Evolutionary conservation across 75 land plant genomes (phyloP), one percentile per base, ranked within the genome.

Genomic region (Pinus tabuliformis): DNA sequence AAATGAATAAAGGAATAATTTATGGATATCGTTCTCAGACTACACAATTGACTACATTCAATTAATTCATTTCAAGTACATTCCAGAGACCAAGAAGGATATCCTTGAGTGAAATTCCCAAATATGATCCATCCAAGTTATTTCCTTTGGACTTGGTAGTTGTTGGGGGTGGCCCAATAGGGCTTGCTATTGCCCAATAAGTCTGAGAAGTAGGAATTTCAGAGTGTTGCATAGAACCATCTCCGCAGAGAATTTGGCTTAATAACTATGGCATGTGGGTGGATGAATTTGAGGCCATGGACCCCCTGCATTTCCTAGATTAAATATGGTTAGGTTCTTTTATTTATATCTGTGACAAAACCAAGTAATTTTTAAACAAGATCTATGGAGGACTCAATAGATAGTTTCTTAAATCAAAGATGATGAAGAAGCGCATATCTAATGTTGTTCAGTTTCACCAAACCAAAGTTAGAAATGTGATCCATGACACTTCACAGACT

Each of bases 241-340:
- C 85, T 22, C 98, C 98, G 5, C 85, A 83, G 70, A 78, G 90
- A 74, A 86, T 97, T 62, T 97, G 95, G 95, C 98, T 98, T 1
- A 97, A 97, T 57, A 97, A 97, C 62, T 97, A 97, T 77, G 99
- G 99, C 37, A 98, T 94, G 16, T 97, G 99, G 99, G 93, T 97
- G 26, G 99, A 97, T 77, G 99, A 97, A 65, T 97, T 97, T 64
- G 99, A 97, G 82, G 93, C 95, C 33, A 85, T 97, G 87, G 98
- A 86, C 62, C 89, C 92, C 68, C 83, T 94, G 36, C 97, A 97
- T 78, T 97, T 97, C 82, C 87, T 97, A 57, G 99, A 97, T 76
- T 82, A 88, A 18, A 93, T 93, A 1, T 97, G 99, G 99, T 80
- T 89, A 11, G 92, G 95, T 56, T 97, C 99, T 11, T 87, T 84